These are phyloP conservation scores for Monosporascus sp. DNA, from an alignment of 2,329 filamentous ascomycete genomes.

Conservation along the genomic window DNA sequence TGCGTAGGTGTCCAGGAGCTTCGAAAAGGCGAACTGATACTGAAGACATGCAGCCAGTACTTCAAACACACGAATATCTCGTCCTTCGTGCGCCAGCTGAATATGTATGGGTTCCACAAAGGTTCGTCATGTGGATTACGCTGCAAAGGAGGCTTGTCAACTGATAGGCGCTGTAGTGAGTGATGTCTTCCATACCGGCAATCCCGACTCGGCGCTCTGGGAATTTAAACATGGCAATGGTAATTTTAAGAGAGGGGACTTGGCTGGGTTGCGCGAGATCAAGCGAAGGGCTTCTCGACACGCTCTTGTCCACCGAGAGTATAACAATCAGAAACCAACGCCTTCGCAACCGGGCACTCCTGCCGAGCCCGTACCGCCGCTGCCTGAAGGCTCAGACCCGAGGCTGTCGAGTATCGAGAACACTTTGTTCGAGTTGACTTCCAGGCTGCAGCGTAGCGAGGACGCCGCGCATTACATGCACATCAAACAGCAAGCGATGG, in stretches of 20 bases:
- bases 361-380: slow-evolving; percentile 67
- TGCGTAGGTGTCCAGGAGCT: slow-evolving; percentile 59
- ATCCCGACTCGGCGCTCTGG: slow-evolving; percentile 90
- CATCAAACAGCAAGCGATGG: slow-evolving; percentile 72
- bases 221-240: slow-evolving; percentile 98
- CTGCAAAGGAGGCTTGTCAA: slow-evolving; percentile 4
- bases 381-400: slow-evolving; percentile 70
- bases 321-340: slow-evolving; percentile 69
- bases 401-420: slow-evolving; percentile 74
- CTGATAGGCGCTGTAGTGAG: slow-evolving; percentile 59
- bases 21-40: slow-evolving; percentile 7
- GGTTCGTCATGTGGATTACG: slow-evolving; percentile 44
- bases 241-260: slow-evolving; percentile 91
- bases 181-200: slow-evolving; percentile 95
- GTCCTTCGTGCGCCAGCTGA: slow-evolving; percentile 93
- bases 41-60: slow-evolving; percentile 65
- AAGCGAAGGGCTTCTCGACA: slow-evolving; percentile 91
- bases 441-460: slow-evolving; percentile 73
- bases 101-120: slow-evolving; percentile 99
- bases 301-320: slow-evolving; percentile 88
- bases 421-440: slow-evolving; percentile 72
- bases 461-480: slow-evolving; percentile 76
- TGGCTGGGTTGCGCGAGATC: slow-evolving; percentile 88
- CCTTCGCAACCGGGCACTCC: slow-evolving; percentile 79
- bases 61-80: slow-evolving; percentile 99